phyloP scores from a whole-genome alignment of 805 yeast genomes.

The Lipomyces kockii region DNA sequence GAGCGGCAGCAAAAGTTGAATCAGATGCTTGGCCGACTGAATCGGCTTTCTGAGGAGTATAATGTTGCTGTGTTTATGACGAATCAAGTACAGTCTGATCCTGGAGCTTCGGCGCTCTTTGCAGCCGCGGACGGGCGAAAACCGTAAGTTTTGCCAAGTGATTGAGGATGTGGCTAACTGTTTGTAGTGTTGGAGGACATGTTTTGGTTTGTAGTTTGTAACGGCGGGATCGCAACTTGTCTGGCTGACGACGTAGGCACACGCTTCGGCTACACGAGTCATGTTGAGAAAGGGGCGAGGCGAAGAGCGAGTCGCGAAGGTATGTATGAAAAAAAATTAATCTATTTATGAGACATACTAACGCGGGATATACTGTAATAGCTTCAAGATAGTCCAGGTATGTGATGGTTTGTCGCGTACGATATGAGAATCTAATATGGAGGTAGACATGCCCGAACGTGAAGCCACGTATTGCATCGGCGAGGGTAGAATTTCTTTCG shows the following conservation, averaged over 20 bases:
- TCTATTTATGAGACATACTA: neutral
- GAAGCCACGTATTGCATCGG: slow-evolving; percentile 76
- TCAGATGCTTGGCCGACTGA: slow-evolving; percentile 58
- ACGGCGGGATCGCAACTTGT: neutral
- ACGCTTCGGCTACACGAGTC: slow-evolving; percentile 75
- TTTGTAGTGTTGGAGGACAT: slow-evolving; percentile 68
- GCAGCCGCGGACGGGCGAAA: slow-evolving; percentile 83
- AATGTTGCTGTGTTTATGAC: slow-evolving; percentile 76
- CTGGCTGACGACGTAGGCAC: slow-evolving; percentile 25
- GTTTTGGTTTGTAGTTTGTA: slow-evolving; percentile 54
- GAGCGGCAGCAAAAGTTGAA: slow-evolving; percentile 76
- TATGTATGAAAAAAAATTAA: slow-evolving; percentile 11
- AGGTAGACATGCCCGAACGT: slow-evolving; percentile 69
- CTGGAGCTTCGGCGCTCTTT: slow-evolving; percentile 78
- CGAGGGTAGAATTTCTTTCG: slow-evolving; percentile 49
- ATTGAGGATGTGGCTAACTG: slow-evolving; percentile 11
- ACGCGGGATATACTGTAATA: slow-evolving; percentile 3
- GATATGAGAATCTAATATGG: neutral
- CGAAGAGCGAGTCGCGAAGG: slow-evolving; percentile 77
- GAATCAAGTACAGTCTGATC: slow-evolving; percentile 79
- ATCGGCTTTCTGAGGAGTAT: slow-evolving; percentile 73
- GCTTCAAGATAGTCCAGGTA: slow-evolving; percentile 69
- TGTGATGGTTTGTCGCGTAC: neutral
- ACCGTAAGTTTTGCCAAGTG: slow-evolving; percentile 50
- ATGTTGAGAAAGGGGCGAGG: slow-evolving; percentile 76